Evolutionary conservation across 345 rosid genomes (phyloP).

Genomic region (Moricandia arvensis): DNA sequence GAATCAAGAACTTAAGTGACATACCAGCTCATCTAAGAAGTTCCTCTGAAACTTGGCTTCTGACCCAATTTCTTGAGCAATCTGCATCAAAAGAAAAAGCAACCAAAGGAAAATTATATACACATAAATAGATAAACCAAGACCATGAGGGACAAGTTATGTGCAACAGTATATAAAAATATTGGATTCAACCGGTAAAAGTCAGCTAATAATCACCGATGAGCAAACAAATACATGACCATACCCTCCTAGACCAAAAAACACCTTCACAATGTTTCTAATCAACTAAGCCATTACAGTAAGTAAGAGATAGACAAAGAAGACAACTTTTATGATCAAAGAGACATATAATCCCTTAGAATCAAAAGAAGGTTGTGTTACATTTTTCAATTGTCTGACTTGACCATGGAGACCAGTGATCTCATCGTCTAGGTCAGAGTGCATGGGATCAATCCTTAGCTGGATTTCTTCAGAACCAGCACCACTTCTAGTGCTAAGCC

Average conservation of each 20-base stretch:
- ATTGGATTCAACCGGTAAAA: no score
- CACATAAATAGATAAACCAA: not conserved
- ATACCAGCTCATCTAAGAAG: conserved; percentile 73
- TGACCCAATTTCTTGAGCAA: conserved; percentile 75
- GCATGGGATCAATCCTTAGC: conserved; percentile 87
- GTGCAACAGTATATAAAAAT: not conserved
- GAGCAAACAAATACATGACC: no score
- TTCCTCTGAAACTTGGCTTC: conserved; percentile 84
- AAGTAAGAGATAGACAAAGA: no score
- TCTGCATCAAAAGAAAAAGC: conserved; percentile 45
- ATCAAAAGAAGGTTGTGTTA: conserved; percentile 10
- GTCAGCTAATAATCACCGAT: no score
- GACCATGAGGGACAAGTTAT: not conserved
- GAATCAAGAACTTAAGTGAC: not conserved
- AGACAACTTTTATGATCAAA: no score
- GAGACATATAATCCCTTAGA: no score
- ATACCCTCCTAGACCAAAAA: no score
- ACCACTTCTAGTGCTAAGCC: conserved; percentile 72
- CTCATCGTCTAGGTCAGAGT: conserved; percentile 78
- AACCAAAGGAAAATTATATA: not conserved
- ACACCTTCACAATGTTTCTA: no score
- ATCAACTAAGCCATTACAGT: no score
- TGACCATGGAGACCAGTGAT: conserved; percentile 76
- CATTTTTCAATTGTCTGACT: conserved; percentile 72
- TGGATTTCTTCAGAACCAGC: conserved; percentile 81